Base-by-base conservation (phyloP, 2,329 filamentous ascomycete genomes). In the Mycosphaerella sp. region DNA sequence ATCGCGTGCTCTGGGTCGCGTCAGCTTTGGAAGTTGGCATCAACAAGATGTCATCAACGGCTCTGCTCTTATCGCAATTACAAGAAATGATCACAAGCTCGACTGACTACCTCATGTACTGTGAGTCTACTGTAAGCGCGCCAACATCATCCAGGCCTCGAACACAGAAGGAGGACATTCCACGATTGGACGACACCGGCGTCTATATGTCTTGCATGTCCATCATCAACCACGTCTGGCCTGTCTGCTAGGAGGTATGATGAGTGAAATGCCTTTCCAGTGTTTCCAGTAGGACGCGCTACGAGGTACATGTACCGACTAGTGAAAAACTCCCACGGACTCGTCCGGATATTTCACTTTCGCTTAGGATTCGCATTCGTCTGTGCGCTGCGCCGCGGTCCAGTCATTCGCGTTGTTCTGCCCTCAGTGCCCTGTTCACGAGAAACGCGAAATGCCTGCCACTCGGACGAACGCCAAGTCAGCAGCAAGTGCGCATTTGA, bases 1-100 rank as follows among this genome's bases (percentile, higher is more conserved):
- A 54, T 54, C 42, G 52, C 52, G 52, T 54, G 46, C 42, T 51
- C 32, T 34, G 29, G 53, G 43, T 34, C 48, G 48, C 42, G 51
- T 42, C 53, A 51, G 14, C 36, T 21, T 2, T 21, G 2, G 21
- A n/a, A 42, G 10, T 34, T 39, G 51, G 51, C 31, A 48, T 7
- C 26, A 29, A 29, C 26, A 29, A 29, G 5, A 11, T 38, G 10
- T 38, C 34, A 21, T 21, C 34, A 38, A 38, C 34, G 34, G 34
- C 34, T 38, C 34, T 38, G 14, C 34, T 38, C 34, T 38, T 38
- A 12, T 38, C 34, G 10, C 34, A 38, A 38, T 38, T n/a, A 38
- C 34, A 38, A 38, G 34, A 38, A 29, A 29, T 29, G 26, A 6
- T 6, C 26, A 29, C 21, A 21, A 21, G 21, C 21, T 21, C 21